Evolutionary conservation across 768 basidiomycete genomes (phyloP).

Genomic region (Coprinopsis marcescibilis): DNA sequence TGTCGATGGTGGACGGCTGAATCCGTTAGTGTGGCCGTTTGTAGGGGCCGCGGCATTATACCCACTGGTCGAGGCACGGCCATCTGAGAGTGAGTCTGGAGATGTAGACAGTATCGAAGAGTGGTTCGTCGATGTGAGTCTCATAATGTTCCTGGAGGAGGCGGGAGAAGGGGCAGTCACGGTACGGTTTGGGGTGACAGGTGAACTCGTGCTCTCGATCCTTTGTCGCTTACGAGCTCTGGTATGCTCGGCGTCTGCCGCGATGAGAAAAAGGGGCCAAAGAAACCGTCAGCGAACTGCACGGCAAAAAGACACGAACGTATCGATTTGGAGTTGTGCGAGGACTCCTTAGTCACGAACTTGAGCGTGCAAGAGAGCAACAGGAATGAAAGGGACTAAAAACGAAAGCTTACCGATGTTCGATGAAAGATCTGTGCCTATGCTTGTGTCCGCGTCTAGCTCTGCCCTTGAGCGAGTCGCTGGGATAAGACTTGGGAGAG

Average conservation of each 20-base stretch:
- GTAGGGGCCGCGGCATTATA: slow-evolving; percentile 20
- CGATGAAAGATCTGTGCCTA: slow-evolving; percentile 19
- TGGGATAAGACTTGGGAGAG: slow-evolving; percentile 47
- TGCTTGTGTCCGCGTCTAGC: slow-evolving; percentile 47
- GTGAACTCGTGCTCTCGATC: slow-evolving; percentile 35
- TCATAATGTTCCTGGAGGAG: slow-evolving; percentile 39
- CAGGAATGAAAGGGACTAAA: slow-evolving; percentile 9
- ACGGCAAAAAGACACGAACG: background rate
- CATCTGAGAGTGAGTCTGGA: slow-evolving; percentile 35
- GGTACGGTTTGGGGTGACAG: slow-evolving; percentile 20
- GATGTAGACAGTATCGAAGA: slow-evolving; percentile 39
- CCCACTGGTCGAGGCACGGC: slow-evolving; percentile 46
- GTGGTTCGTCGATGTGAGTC: slow-evolving; percentile 46
- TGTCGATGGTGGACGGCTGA: slow-evolving; percentile 26
- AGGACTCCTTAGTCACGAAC: background rate
- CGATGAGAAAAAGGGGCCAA: slow-evolving; percentile 8
- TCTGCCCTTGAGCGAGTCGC: slow-evolving; percentile 58
- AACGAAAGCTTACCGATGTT: slow-evolving; percentile 31
- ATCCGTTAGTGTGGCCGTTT: slow-evolving; percentile 41
- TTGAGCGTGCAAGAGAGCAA: slow-evolving; percentile 1
- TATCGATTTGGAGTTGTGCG: background rate
- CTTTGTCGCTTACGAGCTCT: slow-evolving; percentile 71
- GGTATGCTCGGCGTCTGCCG: slow-evolving; percentile 44
- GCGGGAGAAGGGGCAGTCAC: slow-evolving; percentile 27
- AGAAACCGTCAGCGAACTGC: background rate